phyloP scores from a whole-genome alignment of 1,284 basidiomycete genomes.

The Fomitopsis pinicola region DNA sequence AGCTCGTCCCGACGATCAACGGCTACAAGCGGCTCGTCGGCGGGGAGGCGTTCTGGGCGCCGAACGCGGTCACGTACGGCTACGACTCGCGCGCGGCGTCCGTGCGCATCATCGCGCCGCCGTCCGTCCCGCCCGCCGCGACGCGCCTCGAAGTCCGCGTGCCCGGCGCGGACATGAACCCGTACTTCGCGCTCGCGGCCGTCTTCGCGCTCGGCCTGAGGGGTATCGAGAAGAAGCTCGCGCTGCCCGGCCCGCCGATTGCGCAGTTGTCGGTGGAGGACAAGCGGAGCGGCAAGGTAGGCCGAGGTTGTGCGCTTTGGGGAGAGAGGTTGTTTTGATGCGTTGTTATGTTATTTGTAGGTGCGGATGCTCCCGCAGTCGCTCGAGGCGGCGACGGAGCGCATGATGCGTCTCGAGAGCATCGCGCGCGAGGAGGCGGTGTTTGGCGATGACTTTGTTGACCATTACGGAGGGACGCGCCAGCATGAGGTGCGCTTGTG shows the following conservation, averaged over 20 bases:
- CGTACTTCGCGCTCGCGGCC: constrained; percentile 83
- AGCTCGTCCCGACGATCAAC: constrained; percentile 92
- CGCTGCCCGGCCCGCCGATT: constrained; percentile 72
- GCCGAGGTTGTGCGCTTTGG: not conserved
- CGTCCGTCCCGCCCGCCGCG: constrained; percentile 73
- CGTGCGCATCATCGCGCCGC: constrained; percentile 88
- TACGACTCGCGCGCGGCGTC: constrained; percentile 94
- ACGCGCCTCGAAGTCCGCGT: constrained; percentile 90
- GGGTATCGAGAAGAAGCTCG: constrained; percentile 78
- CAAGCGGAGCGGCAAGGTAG: constrained; percentile 50
- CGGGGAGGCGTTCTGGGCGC: constrained; percentile 95
- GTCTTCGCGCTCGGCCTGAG: constrained; percentile 85
- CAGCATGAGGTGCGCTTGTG: constrained; percentile 84
- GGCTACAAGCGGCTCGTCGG: constrained; percentile 97
- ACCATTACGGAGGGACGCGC: constrained; percentile 91
- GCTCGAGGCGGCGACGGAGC: constrained; percentile 73
- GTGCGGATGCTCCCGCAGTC: constrained; percentile 73
- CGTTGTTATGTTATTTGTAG: constrained; percentile 26
- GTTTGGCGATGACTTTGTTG: constrained; percentile 87
- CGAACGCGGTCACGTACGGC: constrained; percentile 89
- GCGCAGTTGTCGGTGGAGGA: constrained; percentile 53
- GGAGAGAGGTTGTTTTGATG: not conserved
- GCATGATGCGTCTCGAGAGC: constrained; percentile 77
- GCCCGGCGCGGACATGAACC: constrained; percentile 96
- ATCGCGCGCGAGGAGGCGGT: constrained; percentile 73